Evolutionary conservation across 106 monocot genomes (phyloP).

Genomic region (Platanthera guangdongensis): DNA sequence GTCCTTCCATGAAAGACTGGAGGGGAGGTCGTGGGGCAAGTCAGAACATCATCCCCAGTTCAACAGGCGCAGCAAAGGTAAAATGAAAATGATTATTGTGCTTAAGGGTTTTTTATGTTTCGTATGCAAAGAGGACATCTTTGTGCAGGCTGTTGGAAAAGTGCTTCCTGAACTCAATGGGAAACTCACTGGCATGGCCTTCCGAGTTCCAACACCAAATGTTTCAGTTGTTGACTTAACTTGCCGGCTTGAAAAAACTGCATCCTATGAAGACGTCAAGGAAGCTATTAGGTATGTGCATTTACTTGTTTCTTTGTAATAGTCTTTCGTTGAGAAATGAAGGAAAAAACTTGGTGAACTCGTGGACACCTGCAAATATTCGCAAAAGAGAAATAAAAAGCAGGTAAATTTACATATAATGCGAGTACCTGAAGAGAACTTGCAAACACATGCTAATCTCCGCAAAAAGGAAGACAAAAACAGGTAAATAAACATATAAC

Average conservation of each 20-base stretch:
- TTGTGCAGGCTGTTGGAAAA: slow-evolving; percentile 84
- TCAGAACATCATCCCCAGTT: slow-evolving; percentile 97
- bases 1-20: slow-evolving; percentile 98
- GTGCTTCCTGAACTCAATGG: slow-evolving; percentile 93
- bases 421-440: no score
- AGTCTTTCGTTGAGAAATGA: neutral
- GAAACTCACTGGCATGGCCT: slow-evolving; percentile 96
- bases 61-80: slow-evolving; percentile 98
- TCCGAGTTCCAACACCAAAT: slow-evolving; percentile 92
- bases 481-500: no score
- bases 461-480: no score
- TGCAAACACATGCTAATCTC: no score
- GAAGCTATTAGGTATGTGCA: slow-evolving; percentile 70
- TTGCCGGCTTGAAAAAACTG: slow-evolving; percentile 81
- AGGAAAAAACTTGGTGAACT: neutral
- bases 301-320: neutral
- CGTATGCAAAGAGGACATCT: neutral
- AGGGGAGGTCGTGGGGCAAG: slow-evolving; percentile 93
- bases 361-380: no score
- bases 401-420: no score
- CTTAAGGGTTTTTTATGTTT: neutral
- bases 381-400: no score
- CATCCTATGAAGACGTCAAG: slow-evolving; percentile 93
- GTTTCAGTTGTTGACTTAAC: slow-evolving; percentile 97
- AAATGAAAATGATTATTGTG: slow-evolving; percentile 20